Evolutionary conservation across 345 rosid genomes (phyloP), one percentile per base, ranked within the genome.

Genomic region (Sisymbrium altissimum): DNA sequence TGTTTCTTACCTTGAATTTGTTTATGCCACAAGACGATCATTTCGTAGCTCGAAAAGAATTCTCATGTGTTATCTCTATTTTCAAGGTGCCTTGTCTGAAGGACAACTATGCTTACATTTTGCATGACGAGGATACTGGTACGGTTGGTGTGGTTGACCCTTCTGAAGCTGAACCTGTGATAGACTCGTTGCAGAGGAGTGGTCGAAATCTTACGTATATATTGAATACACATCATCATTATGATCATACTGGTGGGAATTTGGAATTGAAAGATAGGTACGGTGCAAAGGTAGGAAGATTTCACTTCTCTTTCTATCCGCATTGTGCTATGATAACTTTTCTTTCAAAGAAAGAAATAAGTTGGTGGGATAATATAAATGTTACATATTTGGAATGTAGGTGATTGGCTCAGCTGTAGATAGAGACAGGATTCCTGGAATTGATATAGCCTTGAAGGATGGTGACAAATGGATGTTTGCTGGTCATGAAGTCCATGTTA

Each of bases 381-480:
- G 11, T 7, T 36, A 30, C 58, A 11, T 64, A 6, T 45, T 54
- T 71, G 74, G 68, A 29, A 52, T 82, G 70, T 62, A 94, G 98
- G 97, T 95, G 83, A 95, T 95, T 84, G 97, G 99, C 77, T 83
- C 99, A 32, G 88, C 70, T 62, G 45, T 70, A 46, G 98, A 95
- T 82, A 86, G 61, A 74, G 89, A 87, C 17, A 79, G 97, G 59
- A 95, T 95, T 55, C 99, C 99, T 44, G 99, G 99, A 35, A 92
- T 95, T 58, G 99, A 95, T 79, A 92, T 95, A 60, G 86, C 71
- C 63, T 83, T 95, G 72, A 90, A 83, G 62, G 98, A 86, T 84
- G 93, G 93, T 75, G 99, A 95, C 68, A 95, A 81, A 68, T 95
- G 99, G 99, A 95, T 92, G 98, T 95, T 95, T 80, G 99, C 96